Evolutionary conservation across 2,329 filamentous ascomycete species (phyloP).

Genomic region (Gliomastix tumulicola): DNA sequence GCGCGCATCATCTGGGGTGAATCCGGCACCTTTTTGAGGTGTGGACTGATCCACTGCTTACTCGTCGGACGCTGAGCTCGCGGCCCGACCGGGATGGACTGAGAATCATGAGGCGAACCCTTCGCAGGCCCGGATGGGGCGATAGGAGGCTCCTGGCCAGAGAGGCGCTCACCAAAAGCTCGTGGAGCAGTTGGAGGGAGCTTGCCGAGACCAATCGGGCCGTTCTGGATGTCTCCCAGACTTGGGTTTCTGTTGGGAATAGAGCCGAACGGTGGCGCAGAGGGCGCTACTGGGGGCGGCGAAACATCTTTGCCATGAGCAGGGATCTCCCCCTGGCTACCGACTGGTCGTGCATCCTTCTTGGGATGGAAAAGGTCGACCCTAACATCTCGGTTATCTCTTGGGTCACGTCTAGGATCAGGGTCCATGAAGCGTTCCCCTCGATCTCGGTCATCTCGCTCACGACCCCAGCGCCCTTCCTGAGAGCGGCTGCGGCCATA

Average conservation of each 20-base stretch:
- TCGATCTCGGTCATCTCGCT: constrained; percentile 48
- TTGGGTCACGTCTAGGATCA: constrained; percentile 32
- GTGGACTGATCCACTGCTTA: constrained; percentile 54
- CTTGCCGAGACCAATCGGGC: constrained; percentile 30
- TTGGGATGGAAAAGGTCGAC: constrained; percentile 42
- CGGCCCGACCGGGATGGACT: constrained; percentile 45
- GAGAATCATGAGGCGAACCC: constrained; percentile 13
- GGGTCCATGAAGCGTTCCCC: constrained; percentile 32
- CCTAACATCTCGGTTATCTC: constrained; percentile 39
- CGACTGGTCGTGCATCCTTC: constrained; percentile 38
- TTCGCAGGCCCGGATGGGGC: constrained; percentile 34
- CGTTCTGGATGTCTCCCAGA: constrained; percentile 18
- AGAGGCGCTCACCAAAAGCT: constrained; percentile 43
- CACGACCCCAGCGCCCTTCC: constrained; percentile 52
- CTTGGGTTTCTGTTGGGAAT: constrained; percentile 38
- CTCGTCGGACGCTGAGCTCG: constrained; percentile 45
- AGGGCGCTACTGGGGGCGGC: constrained; percentile 49
- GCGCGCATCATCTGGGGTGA: constrained; percentile 45
- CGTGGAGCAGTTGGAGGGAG: constrained; percentile 46
- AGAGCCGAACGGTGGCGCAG: constrained; percentile 51
- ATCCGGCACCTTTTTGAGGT: constrained; percentile 41
- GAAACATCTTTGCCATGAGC: constrained; percentile 43
- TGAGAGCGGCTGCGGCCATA: constrained; percentile 62
- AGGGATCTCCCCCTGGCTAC: constrained; percentile 36
- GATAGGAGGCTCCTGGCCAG: constrained; percentile 8